Evolutionary conservation across 768 basidiomycete genomes (phyloP), one percentile per base, ranked within the genome.

Genomic region (Termitomyces sp.): DNA sequence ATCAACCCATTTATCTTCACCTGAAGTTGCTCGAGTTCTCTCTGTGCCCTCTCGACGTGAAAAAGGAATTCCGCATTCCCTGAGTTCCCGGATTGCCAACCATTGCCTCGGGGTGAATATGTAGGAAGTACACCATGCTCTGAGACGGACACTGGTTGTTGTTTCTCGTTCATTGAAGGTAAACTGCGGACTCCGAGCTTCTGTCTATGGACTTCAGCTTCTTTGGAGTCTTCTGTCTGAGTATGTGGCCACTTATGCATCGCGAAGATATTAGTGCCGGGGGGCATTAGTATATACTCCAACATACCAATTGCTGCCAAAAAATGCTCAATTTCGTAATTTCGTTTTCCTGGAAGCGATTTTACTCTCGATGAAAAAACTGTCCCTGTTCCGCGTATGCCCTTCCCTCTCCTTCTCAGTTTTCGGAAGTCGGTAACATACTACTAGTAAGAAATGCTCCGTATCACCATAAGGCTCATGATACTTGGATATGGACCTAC

Each of bases 291-390:
- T 5, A 16, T 48, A 7, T 36, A 23, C 35, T 36, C n/a, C 47
- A 16, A n/a, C 55, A 40, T 33, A 56, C 56, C 45, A 52, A 35
- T 15, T 35, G 18, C 3, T 40, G 44, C 0, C n/a, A n/a, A n/a
- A 47, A 33, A n/a, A 32, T 12, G n/a, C 32, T n/a, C 12, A 39
- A 35, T 13, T 11, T 16, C 35, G n/a, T n/a, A n/a, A n/a, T n/a
- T n/a, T n/a, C n/a, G n/a, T n/a, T 20, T 52, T 27, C n/a, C 3
- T 39, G 3, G 49, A 39, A 15, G 22, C 39, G 15, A 52, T 20
- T n/a, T 32, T 48, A 32, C 41, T 57, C 51, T 57, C 41, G 3
- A 57, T 15, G 5, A 53, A 41, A 35, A 57, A 53, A 10, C 27
- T 50, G 36, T 43, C 25, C 31, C 23, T 33, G 18, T 47, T 31